Evolutionary conservation across 164 flowering plant genomes (phyloP), one percentile per base, ranked within the genome.

Genomic region (Stephania japonica): DNA sequence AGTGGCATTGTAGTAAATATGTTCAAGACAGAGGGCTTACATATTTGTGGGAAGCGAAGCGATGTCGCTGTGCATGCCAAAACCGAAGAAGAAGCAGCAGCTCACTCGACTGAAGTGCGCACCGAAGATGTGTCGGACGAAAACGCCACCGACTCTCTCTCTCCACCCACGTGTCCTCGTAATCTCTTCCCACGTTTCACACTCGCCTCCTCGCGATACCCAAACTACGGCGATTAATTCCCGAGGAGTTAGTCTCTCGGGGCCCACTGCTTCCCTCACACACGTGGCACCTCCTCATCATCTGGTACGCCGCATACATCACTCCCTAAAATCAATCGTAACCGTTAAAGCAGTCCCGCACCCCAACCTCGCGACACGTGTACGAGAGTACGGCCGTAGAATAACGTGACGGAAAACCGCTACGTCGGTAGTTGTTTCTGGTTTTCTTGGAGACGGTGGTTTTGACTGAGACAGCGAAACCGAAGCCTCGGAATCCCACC

Each of bases 391-490:
- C 27, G n/a, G 50, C 7, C 68, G 47, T 68, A 6, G 11, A 4
- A 12, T 32, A 13, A 0, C 18, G 23, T 65, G 26, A 49, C 64
- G 32, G 32, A 73, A 73, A 73, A 73, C 75, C 44, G 42, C 56
- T 72, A 6, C 43, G 24, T 75, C 84, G 16, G 75, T 82, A 80
- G 75, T 12, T 42, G 56, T 32, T 82, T 85, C 84, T 84, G 83
- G 86, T 81, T 85, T 82, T 83, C 87, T 85, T 73, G 85, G 86
- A 82, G 73, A 63, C 76, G 77, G 82, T 73, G 80, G 87, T 71
- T 81, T 86, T 85, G 87, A 85, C 88, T 72, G 69, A 74, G 70
- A 74, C 81, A 77, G 78, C 81, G 79, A 77, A 83, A 85, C 79
- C 84, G 75, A 80, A 78, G 70, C 72, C 80, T 79, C 75, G 81